These are phyloP conservation scores for Alternaria sp. DNA, from an alignment of 2,329 filamentous ascomycete species.

Conservation along the genomic window DNA sequence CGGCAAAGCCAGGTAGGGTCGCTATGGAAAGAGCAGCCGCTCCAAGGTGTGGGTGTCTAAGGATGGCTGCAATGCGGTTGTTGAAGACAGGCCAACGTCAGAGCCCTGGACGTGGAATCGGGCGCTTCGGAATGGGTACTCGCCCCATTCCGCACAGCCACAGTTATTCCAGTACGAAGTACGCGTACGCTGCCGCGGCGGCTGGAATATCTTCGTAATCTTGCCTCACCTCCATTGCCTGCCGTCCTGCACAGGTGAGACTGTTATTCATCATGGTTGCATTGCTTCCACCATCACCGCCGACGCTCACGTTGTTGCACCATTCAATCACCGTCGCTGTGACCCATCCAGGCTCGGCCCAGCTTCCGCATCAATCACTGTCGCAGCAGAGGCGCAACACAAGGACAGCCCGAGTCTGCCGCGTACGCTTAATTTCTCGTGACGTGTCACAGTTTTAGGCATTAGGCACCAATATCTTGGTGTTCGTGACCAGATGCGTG, in stretches of 20 bases:
- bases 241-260: neutral
- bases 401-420: conserved; percentile 11
- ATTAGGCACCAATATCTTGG: conserved; percentile 20
- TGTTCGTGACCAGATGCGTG: conserved; percentile 22
- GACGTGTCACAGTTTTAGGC: conserved; percentile 32
- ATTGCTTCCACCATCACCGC: neutral
- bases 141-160: conserved; percentile 26
- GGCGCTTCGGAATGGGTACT: conserved; percentile 17
- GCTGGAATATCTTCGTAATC: neutral
- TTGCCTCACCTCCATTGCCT: neutral
- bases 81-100: conserved; percentile 17
- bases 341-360: conserved; percentile 8
- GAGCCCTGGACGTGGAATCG: conserved; percentile 15
- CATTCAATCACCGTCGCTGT: neutral
- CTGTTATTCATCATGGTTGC: neutral
- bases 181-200: conserved; percentile 16
- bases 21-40: conserved; percentile 17
- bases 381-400: conserved; percentile 4
- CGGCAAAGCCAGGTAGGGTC: conserved; percentile 8
- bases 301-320: neutral
- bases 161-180: conserved; percentile 18
- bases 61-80: conserved; percentile 10
- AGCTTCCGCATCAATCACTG: conserved; percentile 9
- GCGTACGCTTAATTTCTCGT: conserved; percentile 21
- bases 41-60: conserved; percentile 18